Conservation (phyloP, 2,329 filamentous ascomycete genomes). For the Mariannaea sp. region DNA sequence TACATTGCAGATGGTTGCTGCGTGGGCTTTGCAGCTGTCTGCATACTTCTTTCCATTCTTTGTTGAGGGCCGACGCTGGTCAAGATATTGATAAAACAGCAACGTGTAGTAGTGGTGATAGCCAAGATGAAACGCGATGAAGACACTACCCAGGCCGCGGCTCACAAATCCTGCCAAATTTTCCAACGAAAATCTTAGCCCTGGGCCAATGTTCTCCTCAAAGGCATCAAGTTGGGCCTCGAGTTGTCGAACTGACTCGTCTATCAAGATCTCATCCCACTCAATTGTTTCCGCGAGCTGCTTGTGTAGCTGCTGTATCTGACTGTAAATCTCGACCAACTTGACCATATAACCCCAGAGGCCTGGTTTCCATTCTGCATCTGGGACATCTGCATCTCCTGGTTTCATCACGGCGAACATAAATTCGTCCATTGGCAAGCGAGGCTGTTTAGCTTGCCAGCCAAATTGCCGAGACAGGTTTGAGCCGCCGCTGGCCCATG, state of each 20-base stretch:
- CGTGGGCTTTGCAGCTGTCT: constrained; percentile 39
- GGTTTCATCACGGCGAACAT: constrained; percentile 30
- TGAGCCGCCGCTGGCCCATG: constrained; percentile 42
- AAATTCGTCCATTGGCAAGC: constrained; percentile 40
- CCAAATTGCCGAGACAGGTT: constrained; percentile 37
- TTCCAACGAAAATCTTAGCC: constrained; percentile 31
- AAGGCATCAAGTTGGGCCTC: constrained; percentile 34
- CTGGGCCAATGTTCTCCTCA: constrained; percentile 28
- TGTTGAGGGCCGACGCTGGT: constrained; percentile 37
- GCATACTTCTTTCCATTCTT: constrained; percentile 39
- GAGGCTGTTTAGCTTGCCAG: constrained; percentile 21
- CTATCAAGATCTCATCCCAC: constrained; percentile 39
- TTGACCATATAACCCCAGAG: constrained; percentile 43
- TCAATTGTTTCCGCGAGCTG: constrained; percentile 35
- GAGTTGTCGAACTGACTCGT: constrained; percentile 27
- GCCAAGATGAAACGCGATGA: constrained; percentile 43
- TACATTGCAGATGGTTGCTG: constrained; percentile 38
- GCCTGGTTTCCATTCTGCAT: constrained; percentile 34
- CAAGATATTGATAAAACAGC: constrained; percentile 43
- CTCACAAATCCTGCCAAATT: constrained; percentile 35
- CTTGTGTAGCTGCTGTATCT: constrained; percentile 41
- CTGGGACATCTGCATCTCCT: constrained; percentile 29
- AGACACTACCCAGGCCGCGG: constrained; percentile 39
- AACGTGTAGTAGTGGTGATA: constrained; percentile 44
- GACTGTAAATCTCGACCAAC: constrained; percentile 40